Base-by-base conservation (phyloP, 2,329 filamentous ascomycete species). In the Calonectria naviculata region DNA sequence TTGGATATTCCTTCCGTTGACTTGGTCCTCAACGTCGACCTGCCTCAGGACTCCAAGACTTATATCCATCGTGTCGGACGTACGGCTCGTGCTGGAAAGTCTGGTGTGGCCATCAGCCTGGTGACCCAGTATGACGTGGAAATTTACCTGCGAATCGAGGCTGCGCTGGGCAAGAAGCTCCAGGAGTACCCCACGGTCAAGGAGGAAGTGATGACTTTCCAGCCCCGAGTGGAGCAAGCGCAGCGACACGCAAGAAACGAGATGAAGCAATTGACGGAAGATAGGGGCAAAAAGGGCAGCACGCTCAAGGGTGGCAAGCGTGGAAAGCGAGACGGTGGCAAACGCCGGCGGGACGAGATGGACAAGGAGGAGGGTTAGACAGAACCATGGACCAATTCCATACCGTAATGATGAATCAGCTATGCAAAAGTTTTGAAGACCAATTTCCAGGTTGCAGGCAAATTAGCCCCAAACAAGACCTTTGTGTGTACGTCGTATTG, bases 1-100 rank as follows among this genome's bases (percentile, higher is more conserved):
- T 88, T 98, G 8, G 95, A 98, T 86, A 97, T 98, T 56, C 95
- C 95, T 15, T 93, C 91, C n/a, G 95, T 98, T 15, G 95, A 97
- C 75, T 85, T 96, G 0, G 94, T 98, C 3, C 82, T 98, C 75
- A 98, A 98, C 84, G 94, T 92, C 75, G 95, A 98, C 78, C 84
- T 98, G 3, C 94, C 95, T 0, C 89, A 91, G 31, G 94, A 97
- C 83, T 94, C 91, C 77, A 97, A 97, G 84, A 98, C 95, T 0
- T 97, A 97, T 78, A 93, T 98, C 36, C 95, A 98, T 83, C 90
- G 95, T 64, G 95, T 98, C 1, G 95, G 95, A 24, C 93, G 95
- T 76, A 98, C 95, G 0, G 95, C 95, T 0, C 91, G 95, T 83
- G 95, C 95, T 0, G 95, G 95, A 34, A 95, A 95, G 81, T 92